Conservation (phyloP, 176 grass and related monocot species). For the Saccharum officinarum region DNA sequence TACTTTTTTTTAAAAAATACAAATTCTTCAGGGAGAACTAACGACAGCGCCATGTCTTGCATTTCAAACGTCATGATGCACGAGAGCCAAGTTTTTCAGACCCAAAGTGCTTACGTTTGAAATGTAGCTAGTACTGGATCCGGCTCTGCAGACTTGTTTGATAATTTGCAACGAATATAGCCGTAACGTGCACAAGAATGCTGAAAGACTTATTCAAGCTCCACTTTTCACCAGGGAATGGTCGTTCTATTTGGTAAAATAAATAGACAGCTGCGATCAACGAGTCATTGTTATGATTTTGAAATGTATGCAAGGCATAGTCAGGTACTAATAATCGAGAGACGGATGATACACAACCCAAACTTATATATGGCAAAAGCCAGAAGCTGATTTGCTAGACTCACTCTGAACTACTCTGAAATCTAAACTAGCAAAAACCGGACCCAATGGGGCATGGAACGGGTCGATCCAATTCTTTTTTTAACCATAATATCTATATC, state of each 20-base stretch:
- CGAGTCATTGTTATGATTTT: background rate
- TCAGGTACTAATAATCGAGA: background rate
- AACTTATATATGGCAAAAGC: too few relatives aligned
- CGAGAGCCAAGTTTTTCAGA: slow-evolving; percentile 10
- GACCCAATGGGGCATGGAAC: too few relatives aligned
- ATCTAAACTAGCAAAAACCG: too few relatives aligned
- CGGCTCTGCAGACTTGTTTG: background rate
- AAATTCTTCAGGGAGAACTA: background rate
- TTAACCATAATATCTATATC: too few relatives aligned
- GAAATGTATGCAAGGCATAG: background rate
- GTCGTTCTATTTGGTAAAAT: background rate
- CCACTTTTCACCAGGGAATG: background rate
- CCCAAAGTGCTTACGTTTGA: background rate
- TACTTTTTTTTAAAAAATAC: too few relatives aligned
- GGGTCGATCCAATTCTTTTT: too few relatives aligned
- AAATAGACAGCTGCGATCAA: background rate
- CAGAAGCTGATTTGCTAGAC: too few relatives aligned
- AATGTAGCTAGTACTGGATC: background rate
- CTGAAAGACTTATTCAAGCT: background rate
- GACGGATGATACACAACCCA: background rate
- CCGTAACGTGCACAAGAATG: background rate
- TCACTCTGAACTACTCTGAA: too few relatives aligned
- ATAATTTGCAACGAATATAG: background rate
- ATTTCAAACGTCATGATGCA: background rate
- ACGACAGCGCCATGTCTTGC: background rate